A percentile compares a stretch with the other conserved stretches of the same genome.
Evolutionary conservation across 805 yeast genomes (phyloP).

Genomic region (Ogataea trehalophila): DNA sequence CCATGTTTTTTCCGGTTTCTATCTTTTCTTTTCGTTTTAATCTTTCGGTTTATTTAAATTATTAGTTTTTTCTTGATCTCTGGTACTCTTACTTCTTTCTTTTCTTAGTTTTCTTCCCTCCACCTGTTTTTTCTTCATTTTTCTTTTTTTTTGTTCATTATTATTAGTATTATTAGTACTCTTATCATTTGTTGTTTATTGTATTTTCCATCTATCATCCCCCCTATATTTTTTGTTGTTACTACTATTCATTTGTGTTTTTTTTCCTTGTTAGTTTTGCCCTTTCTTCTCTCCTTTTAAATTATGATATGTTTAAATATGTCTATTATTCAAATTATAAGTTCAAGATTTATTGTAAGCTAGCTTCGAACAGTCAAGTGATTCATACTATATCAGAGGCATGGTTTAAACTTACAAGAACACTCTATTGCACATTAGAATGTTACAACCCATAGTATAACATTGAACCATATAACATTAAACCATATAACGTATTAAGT

Average conservation of each 20-base stretch:
- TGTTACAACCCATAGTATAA: no score
- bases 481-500: no score
- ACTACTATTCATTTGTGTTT: slow-evolving; percentile 1
- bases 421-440: no score
- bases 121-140: neutral
- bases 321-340: no score
- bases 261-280: slow-evolving; percentile 1
- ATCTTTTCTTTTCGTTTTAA: slow-evolving; percentile 1
- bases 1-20: slow-evolving; percentile 1
- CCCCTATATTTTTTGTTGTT: neutral
- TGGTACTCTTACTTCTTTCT: neutral
- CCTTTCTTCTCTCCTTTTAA: neutral
- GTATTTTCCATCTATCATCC: neutral
- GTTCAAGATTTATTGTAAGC: no score
- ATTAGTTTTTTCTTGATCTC: slow-evolving; percentile 1
- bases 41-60: neutral
- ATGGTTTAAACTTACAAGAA: no score
- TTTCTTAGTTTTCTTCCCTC: neutral
- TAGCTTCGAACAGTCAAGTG: no score
- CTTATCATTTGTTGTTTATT: neutral
- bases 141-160: neutral
- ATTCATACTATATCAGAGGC: no score
- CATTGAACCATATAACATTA: no score
- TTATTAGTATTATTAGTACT: neutral
- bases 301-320: neutral